Evolutionary conservation across 1,284 basidiomycete genomes (phyloP), one percentile per base, ranked within the genome.

Genomic region (Hymenochaete sp.): DNA sequence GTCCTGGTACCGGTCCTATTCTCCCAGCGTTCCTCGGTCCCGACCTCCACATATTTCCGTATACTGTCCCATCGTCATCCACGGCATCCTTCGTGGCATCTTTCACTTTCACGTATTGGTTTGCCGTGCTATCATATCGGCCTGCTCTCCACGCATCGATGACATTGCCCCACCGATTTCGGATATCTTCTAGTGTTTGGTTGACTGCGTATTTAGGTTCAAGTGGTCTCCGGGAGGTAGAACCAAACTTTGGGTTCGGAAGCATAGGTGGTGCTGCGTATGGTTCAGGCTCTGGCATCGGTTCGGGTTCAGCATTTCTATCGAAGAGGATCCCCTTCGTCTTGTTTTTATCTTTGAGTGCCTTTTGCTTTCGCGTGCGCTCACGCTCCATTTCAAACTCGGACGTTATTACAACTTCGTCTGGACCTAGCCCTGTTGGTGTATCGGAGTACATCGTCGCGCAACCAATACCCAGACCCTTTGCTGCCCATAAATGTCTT

Each of bases 381-480:
- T 37, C 32, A 11, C 48, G 43, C 16, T 50, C 44, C 3, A 42
- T 31, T 5, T 50, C 48, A n/a, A 19, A 19, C 3, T 27, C 37
- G 28, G 32, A 46, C 18, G 56, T 57, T 67, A 79, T 73, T 16
- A 46, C 11, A 50, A 80, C 60, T 47, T 66, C 56, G 53, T 87
- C 83, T 1, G 82, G 77, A 0, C 76, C 77, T 26, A 86, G 57
- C 1, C 82, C 80, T 1, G 71, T 69, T 26, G 63, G 58, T 50
- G 75, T 72, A 56, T 86, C 82, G 2, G 71, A 72, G 56, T 86
- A 86, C 27, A 71, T 66, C 45, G 77, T 53, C 58, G 72, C 80
- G 55, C 83, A 86, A 7, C 71, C 79, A 44, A 82, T 68, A 14
- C 75, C 79, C 18, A 87, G 66, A 0, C 80, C 84, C 52, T 76